These are phyloP conservation scores for Ananas comosus DNA, from an alignment of 176 grass and related monocot species.

Conservation along the genomic window DNA sequence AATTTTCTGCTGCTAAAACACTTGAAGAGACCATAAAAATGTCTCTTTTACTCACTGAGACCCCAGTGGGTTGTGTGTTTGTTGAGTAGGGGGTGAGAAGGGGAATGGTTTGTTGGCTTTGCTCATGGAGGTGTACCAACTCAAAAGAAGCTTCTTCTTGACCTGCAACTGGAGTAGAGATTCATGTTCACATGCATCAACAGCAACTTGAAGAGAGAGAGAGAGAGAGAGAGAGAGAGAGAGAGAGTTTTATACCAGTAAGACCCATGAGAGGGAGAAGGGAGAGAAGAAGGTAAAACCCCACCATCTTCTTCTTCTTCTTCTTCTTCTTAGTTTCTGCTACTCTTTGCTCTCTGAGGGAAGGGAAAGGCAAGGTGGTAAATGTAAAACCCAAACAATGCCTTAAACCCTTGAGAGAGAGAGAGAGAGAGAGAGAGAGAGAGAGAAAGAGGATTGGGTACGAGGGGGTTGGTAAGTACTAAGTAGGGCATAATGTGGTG, in stretches of 20 bases:
- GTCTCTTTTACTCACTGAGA: slow-evolving; percentile 20
- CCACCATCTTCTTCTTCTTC: slow-evolving; percentile 22
- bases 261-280: slow-evolving; percentile 38
- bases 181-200: neutral
- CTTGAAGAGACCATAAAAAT: slow-evolving; percentile 22
- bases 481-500: neutral
- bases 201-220: neutral
- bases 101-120: neutral
- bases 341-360: neutral
- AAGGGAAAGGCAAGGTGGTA: neutral
- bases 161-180: slow-evolving; percentile 36
- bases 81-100: too few species aligned
- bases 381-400: neutral
- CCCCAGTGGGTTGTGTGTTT: slow-evolving; percentile 9
- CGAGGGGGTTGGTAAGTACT: neutral
- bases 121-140: slow-evolving; percentile 22
- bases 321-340: too few species aligned
- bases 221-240: neutral
- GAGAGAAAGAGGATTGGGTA: neutral
- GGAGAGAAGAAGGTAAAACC: slow-evolving; percentile 19
- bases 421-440: neutral
- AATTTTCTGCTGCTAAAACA: slow-evolving; percentile 32
- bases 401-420: neutral
- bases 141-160: slow-evolving; percentile 31
- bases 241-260: slow-evolving; percentile 23